A percentile compares a stretch with the other conserved stretches of the same genome.
These are phyloP conservation scores for Yarrowia porcina DNA, from an alignment of 805 yeast species.

Conservation along the genomic window DNA sequence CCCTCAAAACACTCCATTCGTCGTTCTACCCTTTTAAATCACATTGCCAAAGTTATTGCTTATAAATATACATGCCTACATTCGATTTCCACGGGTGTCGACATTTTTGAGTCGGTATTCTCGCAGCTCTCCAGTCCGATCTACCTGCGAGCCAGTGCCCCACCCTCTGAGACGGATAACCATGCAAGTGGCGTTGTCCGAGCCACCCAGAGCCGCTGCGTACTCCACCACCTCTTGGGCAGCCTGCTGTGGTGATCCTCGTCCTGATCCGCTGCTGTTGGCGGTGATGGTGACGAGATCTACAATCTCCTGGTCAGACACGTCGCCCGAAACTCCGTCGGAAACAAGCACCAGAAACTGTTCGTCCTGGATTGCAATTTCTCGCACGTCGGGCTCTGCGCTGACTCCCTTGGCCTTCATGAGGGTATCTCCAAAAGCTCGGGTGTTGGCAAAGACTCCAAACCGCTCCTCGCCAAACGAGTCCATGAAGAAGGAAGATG, in stretches of 20 bases:
- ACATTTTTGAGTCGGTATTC: conserved; percentile 62
- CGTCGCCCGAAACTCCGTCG: conserved; percentile 81
- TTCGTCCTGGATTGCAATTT: conserved; percentile 74
- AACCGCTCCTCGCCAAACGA: conserved; percentile 91
- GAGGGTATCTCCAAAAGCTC: conserved; percentile 85
- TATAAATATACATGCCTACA: conserved; percentile 26
- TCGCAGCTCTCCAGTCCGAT: conserved; percentile 77
- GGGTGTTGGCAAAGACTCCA: conserved; percentile 80
- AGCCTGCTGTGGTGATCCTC: conserved; percentile 79
- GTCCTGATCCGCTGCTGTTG: conserved; percentile 51
- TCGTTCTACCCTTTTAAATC: neutral
- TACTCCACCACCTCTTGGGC: conserved; percentile 82
- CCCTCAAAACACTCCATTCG: no score
- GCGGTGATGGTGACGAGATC: conserved; percentile 74
- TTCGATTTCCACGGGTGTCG: conserved; percentile 17
- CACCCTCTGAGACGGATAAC: conserved; percentile 80
- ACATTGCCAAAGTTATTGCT: conserved; percentile 1
- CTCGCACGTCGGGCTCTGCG: conserved; percentile 86
- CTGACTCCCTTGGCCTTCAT: conserved; percentile 82
- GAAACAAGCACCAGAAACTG: conserved; percentile 76
- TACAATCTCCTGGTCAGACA: conserved; percentile 86
- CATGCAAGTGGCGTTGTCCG: conserved; percentile 92
- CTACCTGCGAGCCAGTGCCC: conserved; percentile 80
- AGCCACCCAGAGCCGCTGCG: conserved; percentile 83
- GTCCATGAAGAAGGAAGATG: conserved; percentile 68